phyloP scores from a whole-genome alignment of 805 yeast species.

The Ogataea degrootiae region DNA sequence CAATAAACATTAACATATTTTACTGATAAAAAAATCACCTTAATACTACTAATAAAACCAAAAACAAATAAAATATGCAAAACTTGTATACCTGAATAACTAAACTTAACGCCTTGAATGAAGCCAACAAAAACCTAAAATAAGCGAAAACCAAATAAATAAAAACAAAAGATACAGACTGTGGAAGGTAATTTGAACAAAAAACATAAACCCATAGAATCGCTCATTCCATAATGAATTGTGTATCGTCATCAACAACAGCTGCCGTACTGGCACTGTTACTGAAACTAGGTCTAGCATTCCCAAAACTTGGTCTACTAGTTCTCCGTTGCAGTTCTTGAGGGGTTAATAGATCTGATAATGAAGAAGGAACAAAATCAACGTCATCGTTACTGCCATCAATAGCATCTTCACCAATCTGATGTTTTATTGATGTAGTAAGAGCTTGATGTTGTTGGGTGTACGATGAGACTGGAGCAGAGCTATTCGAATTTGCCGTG shows the following conservation, averaged over 20 bases:
- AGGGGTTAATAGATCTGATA: constrained; percentile 79
- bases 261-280: constrained; percentile 7
- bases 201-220: background rate
- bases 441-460: background rate
- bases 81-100: no score
- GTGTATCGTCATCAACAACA: constrained; percentile 29
- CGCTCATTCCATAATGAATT: constrained; percentile 31
- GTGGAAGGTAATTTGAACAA: background rate
- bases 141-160: background rate
- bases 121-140: background rate
- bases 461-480: background rate
- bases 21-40: no score
- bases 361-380: constrained; percentile 76
- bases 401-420: constrained; percentile 13
- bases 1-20: no score
- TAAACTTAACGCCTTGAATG: no score
- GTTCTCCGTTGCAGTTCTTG: constrained; percentile 66
- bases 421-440: background rate
- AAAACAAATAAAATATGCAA: no score
- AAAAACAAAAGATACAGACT: background rate
- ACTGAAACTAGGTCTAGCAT: constrained; percentile 4
- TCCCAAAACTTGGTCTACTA: constrained; percentile 37
- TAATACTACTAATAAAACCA: no score
- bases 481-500: no score
- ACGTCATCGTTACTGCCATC: constrained; percentile 45